Conservation (phyloP, 495 filamentous ascomycete genomes). For the Trichocladium antarcticum region DNA sequence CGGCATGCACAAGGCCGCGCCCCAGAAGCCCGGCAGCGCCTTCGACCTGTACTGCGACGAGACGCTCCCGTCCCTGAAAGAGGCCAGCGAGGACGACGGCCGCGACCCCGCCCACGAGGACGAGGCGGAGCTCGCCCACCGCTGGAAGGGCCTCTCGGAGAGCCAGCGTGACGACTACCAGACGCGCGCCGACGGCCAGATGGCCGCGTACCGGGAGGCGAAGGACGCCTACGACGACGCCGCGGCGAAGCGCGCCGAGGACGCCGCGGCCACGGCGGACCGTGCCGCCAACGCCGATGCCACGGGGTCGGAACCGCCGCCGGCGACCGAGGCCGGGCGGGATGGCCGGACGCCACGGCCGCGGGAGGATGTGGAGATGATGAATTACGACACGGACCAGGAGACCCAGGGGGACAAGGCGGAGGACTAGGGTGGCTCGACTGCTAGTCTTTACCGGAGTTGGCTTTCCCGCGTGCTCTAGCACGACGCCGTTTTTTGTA, state of each 20-base stretch:
- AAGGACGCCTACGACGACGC: slow-evolving; percentile 30
- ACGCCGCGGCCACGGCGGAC: slow-evolving; percentile 13
- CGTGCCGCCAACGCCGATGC: slow-evolving; percentile 12
- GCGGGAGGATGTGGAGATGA: slow-evolving; percentile 38
- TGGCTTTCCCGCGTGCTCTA: background rate
- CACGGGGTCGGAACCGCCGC: slow-evolving; percentile 8
- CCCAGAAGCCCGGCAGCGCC: slow-evolving; percentile 35
- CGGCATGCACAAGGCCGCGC: slow-evolving; percentile 18
- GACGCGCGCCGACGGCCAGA: slow-evolving; percentile 30
- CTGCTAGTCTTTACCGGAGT: background rate
- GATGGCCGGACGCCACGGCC: slow-evolving; percentile 17
- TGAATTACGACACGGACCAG: slow-evolving; percentile 28
- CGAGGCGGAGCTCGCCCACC: slow-evolving; percentile 36
- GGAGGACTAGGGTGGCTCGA: slow-evolving; percentile 11
- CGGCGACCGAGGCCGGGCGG: slow-evolving; percentile 1
- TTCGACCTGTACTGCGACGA: slow-evolving; percentile 46
- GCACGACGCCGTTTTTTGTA: too few relatives aligned
- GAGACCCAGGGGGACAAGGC: slow-evolving; percentile 25
- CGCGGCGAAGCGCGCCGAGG: slow-evolving; percentile 11
- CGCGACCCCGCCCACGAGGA: slow-evolving; percentile 19
- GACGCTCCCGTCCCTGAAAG: slow-evolving; percentile 27
- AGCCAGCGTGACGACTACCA: slow-evolving; percentile 37
- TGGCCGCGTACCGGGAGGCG: slow-evolving; percentile 35
- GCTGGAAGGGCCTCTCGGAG: slow-evolving; percentile 39
- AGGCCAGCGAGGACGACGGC: slow-evolving; percentile 28